These are phyloP conservation scores for Termitomyces sp. DNA, from an alignment of 768 basidiomycete genomes.

Conservation along the genomic window DNA sequence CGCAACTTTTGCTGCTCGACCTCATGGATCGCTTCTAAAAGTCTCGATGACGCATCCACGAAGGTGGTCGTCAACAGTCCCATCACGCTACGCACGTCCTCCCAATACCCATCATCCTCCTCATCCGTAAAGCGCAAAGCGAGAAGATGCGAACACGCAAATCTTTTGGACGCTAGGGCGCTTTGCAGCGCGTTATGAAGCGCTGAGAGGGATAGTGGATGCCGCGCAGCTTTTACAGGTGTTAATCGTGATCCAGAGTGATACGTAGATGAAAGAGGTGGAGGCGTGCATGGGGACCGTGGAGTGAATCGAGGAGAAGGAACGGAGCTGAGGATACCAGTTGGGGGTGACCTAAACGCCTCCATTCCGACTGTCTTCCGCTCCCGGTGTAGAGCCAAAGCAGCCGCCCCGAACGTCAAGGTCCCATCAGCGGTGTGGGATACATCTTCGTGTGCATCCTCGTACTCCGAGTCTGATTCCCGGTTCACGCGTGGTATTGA, in stretches of 20 bases:
- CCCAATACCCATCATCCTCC: conserved; percentile 80
- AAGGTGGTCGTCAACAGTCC: conserved; percentile 63
- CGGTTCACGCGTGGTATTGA: conserved; percentile 18
- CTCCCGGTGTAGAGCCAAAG: conserved; percentile 55
- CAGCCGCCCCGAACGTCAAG: conserved; percentile 53
- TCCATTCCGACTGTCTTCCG: conserved; percentile 48
- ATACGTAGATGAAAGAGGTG: conserved; percentile 23
- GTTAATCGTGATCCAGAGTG: conserved; percentile 61
- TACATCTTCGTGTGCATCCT: conserved; percentile 15
- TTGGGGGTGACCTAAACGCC: conserved; percentile 37
- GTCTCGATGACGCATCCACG: conserved; percentile 56
- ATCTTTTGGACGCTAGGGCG: conserved; percentile 70
- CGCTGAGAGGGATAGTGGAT: conserved; percentile 65
- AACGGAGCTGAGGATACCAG: conserved; percentile 25
- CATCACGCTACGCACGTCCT: conserved; percentile 77
- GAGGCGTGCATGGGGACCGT: conserved; percentile 27
- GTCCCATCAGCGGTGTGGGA: conserved; percentile 14
- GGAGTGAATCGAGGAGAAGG: conserved; percentile 23
- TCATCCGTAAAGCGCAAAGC: conserved; percentile 71
- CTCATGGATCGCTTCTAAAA: conserved; percentile 62
- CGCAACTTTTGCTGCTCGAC: conserved; percentile 48
- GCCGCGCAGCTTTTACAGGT: conserved; percentile 51
- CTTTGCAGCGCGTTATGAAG: conserved; percentile 58
- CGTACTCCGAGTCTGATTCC: conserved; percentile 30
- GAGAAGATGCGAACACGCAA: conserved; percentile 75